Percentiles rank a stretch among this genome's conserved stretches.
Evolutionary conservation across 192 early-diverging fungal species (phyloP).

Genomic region (Entomortierella beljakovae): DNA sequence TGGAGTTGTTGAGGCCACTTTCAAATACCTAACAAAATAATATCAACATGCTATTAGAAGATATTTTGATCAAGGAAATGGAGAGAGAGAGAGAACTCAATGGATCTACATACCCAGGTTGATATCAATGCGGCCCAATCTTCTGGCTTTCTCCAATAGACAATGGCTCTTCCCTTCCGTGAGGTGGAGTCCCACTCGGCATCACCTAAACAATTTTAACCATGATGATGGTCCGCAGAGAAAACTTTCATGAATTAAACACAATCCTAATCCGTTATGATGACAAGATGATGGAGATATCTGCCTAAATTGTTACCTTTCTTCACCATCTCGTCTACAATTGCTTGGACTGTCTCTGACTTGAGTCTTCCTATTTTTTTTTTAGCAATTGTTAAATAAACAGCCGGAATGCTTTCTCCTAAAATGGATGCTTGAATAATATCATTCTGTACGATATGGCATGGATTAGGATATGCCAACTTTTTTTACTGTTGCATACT

Average conservation of each 20-base stretch:
- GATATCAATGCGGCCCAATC: constrained; percentile 89
- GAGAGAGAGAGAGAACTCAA: not conserved
- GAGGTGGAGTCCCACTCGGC: constrained; percentile 66
- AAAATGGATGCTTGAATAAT: too few species aligned
- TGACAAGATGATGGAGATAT: too few species aligned
- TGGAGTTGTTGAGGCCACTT: constrained; percentile 78
- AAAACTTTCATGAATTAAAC: not conserved
- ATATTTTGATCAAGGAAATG: constrained; percentile 8
- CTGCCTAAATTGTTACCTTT: constrained; percentile 67
- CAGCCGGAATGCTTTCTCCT: too few species aligned
- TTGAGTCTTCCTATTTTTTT: constrained; percentile 60
- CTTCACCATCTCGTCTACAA: constrained; percentile 81
- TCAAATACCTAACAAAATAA: constrained; percentile 65
- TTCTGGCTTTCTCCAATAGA: constrained; percentile 91
- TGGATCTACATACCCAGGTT: constrained; percentile 74
- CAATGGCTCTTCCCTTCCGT: constrained; percentile 68
- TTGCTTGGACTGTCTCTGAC: constrained; percentile 73
- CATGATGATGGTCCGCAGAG: not conserved
- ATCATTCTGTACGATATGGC: too few species aligned
- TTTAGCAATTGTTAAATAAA: too few species aligned
- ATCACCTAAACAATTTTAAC: constrained; percentile 44
- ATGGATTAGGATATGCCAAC: too few species aligned
- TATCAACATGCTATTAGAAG: not conserved
- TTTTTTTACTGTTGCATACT: too few species aligned
- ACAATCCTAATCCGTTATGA: too few species aligned